These are phyloP conservation scores for Cyberlindnera americana DNA, from an alignment of 805 yeast genomes.

Conservation along the genomic window DNA sequence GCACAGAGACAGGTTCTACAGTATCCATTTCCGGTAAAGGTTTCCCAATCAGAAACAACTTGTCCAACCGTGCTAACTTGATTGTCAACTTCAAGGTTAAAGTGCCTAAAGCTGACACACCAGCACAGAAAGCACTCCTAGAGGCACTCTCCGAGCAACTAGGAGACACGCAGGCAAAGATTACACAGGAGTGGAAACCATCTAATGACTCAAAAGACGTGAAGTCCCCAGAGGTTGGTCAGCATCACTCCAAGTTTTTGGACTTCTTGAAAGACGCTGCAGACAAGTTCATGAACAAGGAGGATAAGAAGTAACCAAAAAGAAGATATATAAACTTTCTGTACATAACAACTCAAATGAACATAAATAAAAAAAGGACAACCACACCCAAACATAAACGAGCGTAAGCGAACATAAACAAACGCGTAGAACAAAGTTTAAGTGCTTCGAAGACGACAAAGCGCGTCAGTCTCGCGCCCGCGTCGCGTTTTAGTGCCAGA, in stretches of 20 bases:
- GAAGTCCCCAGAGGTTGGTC: constrained; percentile 2
- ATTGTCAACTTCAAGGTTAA: constrained; percentile 69
- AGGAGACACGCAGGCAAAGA: constrained; percentile 73
- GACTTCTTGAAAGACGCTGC: constrained; percentile 19
- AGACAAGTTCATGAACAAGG: constrained; percentile 17
- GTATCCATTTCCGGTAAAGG: constrained; percentile 85
- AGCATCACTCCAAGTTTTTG: constrained; percentile 16
- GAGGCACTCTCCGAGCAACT: constrained; percentile 94
- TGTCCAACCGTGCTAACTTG: constrained; percentile 72
- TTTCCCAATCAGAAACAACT: constrained; percentile 59
- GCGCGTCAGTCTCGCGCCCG: constrained; percentile 1
- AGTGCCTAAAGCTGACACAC: constrained; percentile 70
- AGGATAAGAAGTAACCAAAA: constrained; percentile 10
- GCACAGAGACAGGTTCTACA: constrained; percentile 73
- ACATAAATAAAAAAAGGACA: no score
- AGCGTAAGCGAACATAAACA: no score
- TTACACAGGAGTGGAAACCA: constrained; percentile 36
- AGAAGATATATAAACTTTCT: no score
- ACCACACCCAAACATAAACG: no score
- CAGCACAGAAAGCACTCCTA: constrained; percentile 81
- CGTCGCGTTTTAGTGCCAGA: constrained; percentile 6
- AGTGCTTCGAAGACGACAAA: background rate
- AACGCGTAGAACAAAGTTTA: no score
- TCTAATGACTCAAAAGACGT: background rate
- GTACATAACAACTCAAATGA: no score